Conservation (phyloP, 163 green algal species). For the Botryococcus braunii region DNA sequence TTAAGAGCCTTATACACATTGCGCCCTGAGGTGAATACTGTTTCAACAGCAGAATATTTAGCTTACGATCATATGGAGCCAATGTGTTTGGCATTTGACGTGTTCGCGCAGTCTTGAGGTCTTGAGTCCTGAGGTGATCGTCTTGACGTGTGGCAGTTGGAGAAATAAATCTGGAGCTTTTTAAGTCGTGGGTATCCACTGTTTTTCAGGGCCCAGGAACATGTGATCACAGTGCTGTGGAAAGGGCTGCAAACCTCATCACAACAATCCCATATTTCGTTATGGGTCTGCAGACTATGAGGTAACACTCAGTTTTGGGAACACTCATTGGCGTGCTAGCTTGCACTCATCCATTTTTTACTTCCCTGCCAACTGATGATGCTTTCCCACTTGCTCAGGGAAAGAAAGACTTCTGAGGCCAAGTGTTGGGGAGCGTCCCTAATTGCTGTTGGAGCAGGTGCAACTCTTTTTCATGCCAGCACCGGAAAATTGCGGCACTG, state of each 20-base stretch:
- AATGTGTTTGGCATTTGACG: no score
- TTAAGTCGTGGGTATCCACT: no score
- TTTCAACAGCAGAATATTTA: no score
- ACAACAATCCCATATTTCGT: constrained; percentile 32
- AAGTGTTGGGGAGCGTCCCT: constrained; percentile 26
- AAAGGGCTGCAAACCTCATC: constrained; percentile 28
- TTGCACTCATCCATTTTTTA: neutral
- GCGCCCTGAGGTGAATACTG: no score
- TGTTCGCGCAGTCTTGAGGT: no score
- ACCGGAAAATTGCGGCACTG: constrained; percentile 17
- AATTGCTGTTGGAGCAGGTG: constrained; percentile 23
- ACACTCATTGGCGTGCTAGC: neutral
- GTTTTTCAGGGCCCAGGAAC: constrained; percentile 27
- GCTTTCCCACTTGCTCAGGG: constrained; percentile 7
- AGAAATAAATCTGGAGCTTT: no score
- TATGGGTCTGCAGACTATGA: constrained; percentile 21
- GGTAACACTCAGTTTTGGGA: constrained; percentile 4
- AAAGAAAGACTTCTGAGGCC: constrained; percentile 14
- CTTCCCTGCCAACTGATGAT: neutral
- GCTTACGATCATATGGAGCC: no score
- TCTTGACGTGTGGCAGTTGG: no score
- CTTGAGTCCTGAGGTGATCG: no score
- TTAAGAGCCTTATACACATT: no score
- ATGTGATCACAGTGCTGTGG: constrained; percentile 26
- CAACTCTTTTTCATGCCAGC: constrained; percentile 23